These are phyloP conservation scores for Fusarium duplospermum DNA, from an alignment of 2,329 filamentous ascomycete species.

Conservation along the genomic window DNA sequence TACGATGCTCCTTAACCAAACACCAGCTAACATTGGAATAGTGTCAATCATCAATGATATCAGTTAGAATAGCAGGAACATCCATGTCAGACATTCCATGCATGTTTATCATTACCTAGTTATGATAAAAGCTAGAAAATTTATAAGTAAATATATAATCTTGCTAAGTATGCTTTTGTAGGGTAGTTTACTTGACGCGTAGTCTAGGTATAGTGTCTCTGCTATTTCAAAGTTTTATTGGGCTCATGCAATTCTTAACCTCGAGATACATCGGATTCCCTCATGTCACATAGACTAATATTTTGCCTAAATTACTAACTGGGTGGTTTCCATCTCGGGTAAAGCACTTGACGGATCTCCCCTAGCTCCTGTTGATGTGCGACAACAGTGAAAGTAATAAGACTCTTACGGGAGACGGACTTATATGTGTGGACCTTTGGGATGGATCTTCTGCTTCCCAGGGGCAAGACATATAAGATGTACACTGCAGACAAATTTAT, in stretches of 20 bases:
- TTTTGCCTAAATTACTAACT: too few relatives aligned
- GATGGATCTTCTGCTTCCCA: background rate
- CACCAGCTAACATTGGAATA: too few relatives aligned
- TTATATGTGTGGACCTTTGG: fast-evolving
- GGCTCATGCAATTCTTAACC: background rate
- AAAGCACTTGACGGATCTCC: fast-evolving
- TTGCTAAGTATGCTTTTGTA: background rate
- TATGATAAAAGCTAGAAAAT: background rate
- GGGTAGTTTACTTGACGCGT: background rate
- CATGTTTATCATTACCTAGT: background rate
- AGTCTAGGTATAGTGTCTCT: too few relatives aligned
- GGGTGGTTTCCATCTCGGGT: background rate
- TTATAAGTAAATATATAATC: background rate
- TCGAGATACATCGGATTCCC: background rate
- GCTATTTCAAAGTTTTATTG: background rate
- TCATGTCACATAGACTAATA: too few relatives aligned
- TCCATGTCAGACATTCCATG: background rate
- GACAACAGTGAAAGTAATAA: background rate
- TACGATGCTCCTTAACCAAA: too few relatives aligned
- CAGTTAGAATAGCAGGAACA: background rate
- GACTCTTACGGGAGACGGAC: background rate
- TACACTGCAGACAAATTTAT: background rate
- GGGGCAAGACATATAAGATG: background rate
- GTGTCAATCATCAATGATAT: background rate
- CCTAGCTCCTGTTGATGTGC: too few relatives aligned